These are phyloP conservation scores for Aspergillus sergii DNA, from an alignment of 2,329 filamentous ascomycete species.

Conservation along the genomic window DNA sequence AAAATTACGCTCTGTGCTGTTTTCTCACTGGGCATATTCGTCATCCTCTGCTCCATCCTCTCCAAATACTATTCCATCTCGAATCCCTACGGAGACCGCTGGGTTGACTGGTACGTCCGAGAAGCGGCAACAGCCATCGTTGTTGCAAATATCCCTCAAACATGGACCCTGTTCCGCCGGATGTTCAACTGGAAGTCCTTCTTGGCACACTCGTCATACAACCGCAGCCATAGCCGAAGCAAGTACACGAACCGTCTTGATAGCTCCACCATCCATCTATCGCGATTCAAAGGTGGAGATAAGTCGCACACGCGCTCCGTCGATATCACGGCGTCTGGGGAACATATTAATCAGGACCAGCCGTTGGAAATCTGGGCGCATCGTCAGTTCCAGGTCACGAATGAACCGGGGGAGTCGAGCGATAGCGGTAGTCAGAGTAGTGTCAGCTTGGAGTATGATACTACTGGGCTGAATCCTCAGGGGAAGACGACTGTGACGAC, in stretches of 20 bases:
- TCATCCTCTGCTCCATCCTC: slow-evolving; percentile 60
- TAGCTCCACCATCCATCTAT: slow-evolving; percentile 16
- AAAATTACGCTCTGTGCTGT: slow-evolving; percentile 59
- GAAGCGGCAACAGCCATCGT: slow-evolving; percentile 63
- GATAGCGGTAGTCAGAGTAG: slow-evolving; percentile 7
- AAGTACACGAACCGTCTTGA: slow-evolving; percentile 13
- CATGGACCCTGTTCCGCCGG: slow-evolving; percentile 59
- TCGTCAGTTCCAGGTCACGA: slow-evolving; percentile 22
- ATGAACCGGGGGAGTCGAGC: slow-evolving; percentile 14
- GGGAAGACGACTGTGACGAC: slow-evolving; percentile 5
- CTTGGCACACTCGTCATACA: slow-evolving; percentile 23
- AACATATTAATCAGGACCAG: slow-evolving; percentile 10
- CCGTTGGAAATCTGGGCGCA: slow-evolving; percentile 24
- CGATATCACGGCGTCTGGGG: slow-evolving; percentile 13
- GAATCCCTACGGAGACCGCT: slow-evolving; percentile 57
- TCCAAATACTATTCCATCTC: slow-evolving; percentile 66
- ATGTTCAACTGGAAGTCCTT: slow-evolving; percentile 43
- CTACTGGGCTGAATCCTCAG: background rate
- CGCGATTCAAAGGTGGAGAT: slow-evolving; percentile 13
- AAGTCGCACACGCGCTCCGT: slow-evolving; percentile 12
- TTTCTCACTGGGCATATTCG: slow-evolving; percentile 59
- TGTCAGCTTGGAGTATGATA: slow-evolving; percentile 9
- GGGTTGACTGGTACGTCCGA: slow-evolving; percentile 63
- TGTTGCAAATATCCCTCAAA: slow-evolving; percentile 63
- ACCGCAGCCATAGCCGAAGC: slow-evolving; percentile 10